Conservation (phyloP, 192 early-diverging fungal species). For the Coemansia sp. region DNA sequence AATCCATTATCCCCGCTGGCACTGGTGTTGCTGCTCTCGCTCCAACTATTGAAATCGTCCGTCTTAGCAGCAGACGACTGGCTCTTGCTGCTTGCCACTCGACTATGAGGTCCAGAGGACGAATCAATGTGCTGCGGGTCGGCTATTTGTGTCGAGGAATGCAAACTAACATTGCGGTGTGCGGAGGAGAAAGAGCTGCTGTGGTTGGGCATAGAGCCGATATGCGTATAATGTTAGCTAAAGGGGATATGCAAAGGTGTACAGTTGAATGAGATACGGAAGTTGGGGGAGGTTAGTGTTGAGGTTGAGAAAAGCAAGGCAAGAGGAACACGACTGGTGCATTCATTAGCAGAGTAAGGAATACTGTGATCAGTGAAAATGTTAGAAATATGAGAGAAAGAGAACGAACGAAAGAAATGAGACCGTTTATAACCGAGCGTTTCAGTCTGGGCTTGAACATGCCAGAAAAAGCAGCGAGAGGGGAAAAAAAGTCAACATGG, state of each 20-base stretch:
- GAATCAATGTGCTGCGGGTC: not conserved
- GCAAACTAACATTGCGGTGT: not conserved
- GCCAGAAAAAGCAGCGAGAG: not conserved
- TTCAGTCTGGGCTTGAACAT: not conserved
- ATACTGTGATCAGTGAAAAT: too few relatives aligned
- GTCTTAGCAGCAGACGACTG: not conserved
- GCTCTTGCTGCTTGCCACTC: not conserved
- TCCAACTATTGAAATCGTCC: not conserved
- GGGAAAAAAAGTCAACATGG: too few relatives aligned
- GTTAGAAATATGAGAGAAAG: not conserved
- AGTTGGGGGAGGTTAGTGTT: too few relatives aligned
- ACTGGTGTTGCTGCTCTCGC: not conserved
- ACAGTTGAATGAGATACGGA: not conserved
- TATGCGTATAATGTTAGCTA: not conserved
- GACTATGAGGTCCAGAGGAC: not conserved
- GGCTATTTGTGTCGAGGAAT: not conserved
- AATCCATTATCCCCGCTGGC: not conserved
- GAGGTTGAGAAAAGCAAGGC: too few relatives aligned
- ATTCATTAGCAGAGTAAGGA: too few relatives aligned
- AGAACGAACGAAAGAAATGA: not conserved
- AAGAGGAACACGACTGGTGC: too few relatives aligned
- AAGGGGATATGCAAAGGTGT: not conserved
- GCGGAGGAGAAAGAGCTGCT: not conserved
- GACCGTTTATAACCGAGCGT: too few relatives aligned
- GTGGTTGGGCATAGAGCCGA: conserved; percentile 3